phyloP scores from a whole-genome alignment of 495 filamentous ascomycete species.

The Penicillium angulare region DNA sequence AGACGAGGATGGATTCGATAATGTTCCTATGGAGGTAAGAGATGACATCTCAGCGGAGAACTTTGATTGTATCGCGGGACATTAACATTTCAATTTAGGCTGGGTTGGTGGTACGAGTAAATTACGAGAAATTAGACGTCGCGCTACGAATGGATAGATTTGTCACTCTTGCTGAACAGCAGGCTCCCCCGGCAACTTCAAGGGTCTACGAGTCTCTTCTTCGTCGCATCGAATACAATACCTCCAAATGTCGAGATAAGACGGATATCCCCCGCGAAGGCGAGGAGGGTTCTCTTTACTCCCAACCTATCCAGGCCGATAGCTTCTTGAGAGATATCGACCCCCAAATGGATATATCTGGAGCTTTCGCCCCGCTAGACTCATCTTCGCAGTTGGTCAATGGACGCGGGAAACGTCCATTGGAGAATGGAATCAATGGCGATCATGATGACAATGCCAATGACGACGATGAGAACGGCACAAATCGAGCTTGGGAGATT shows the following conservation, averaged over 20 bases:
- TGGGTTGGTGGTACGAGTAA: conserved; percentile 71
- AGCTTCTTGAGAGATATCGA: conserved; percentile 40
- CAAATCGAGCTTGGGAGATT: conserved; percentile 50
- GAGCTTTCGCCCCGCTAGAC: conserved; percentile 37
- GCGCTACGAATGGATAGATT: conserved; percentile 77
- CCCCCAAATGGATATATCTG: conserved; percentile 38
- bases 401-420: conserved; percentile 34
- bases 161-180: conserved; percentile 57
- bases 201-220: conserved; percentile 76
- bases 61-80: background rate
- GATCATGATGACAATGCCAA: conserved; percentile 10
- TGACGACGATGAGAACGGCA: background rate
- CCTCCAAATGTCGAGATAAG: conserved; percentile 63
- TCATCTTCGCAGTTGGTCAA: conserved; percentile 16
- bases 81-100: conserved; percentile 32
- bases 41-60: background rate
- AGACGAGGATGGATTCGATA: conserved; percentile 36
- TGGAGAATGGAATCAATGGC: conserved; percentile 43
- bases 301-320: conserved; percentile 34
- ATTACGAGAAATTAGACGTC: conserved; percentile 81
- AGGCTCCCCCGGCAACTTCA: conserved; percentile 52
- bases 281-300: conserved; percentile 47
- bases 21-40: conserved; percentile 42
- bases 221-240: conserved; percentile 62
- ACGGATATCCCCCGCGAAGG: conserved; percentile 54